Percentiles rank a stretch among this genome's conserved stretches.
These are phyloP conservation scores for Dichotomopilus funicola DNA, from an alignment of 2,329 filamentous ascomycete genomes.

Conservation along the genomic window DNA sequence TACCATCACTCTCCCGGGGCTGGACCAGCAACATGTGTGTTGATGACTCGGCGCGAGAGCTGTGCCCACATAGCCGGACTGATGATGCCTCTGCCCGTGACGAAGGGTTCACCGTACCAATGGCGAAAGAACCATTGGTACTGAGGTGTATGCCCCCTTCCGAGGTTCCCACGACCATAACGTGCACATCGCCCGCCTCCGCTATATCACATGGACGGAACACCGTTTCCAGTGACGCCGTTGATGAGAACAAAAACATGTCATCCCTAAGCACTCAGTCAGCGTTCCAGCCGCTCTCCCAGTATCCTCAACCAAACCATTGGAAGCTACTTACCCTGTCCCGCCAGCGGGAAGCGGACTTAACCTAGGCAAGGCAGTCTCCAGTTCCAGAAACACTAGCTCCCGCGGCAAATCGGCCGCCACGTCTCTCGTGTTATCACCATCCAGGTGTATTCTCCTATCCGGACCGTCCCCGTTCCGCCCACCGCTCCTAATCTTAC, in stretches of 20 bases:
- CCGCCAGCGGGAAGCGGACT: constrained; percentile 63
- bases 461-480: constrained; percentile 22
- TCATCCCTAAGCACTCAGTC: constrained; percentile 40
- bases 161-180: constrained; percentile 67
- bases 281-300: not conserved
- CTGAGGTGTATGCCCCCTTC: constrained; percentile 68
- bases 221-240: constrained; percentile 61
- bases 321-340: constrained; percentile 44
- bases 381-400: constrained; percentile 68
- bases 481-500: not conserved
- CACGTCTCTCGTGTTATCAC: constrained; percentile 15
- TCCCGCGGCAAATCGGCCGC: constrained; percentile 60
- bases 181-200: constrained; percentile 68
- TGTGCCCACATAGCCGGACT: constrained; percentile 49
- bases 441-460: constrained; percentile 24
- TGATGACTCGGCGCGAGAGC: constrained; percentile 66
- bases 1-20: constrained; percentile 31
- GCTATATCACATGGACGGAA: constrained; percentile 57
- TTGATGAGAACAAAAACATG: constrained; percentile 59
- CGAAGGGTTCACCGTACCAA: constrained; percentile 57
- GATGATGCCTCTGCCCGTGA: constrained; percentile 27
- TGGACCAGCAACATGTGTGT: constrained; percentile 65
- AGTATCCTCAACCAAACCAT: not conserved
- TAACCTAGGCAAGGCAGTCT: constrained; percentile 68
- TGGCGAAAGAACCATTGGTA: constrained; percentile 79